Evolutionary conservation across 192 early-diverging fungal species (phyloP).

Genomic region (Backusella circina): DNA sequence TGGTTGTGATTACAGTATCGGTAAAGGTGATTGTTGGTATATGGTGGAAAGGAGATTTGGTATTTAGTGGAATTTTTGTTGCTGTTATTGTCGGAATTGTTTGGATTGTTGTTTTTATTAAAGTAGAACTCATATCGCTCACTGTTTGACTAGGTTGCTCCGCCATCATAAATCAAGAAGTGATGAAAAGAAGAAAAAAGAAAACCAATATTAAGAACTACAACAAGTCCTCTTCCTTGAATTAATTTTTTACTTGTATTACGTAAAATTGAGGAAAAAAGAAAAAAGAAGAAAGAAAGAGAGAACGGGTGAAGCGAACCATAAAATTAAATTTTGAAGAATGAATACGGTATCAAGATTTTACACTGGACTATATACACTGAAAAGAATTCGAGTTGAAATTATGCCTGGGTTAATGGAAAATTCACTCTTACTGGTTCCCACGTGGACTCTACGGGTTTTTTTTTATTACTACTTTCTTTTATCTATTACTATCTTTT

Average conservation of each 20-base stretch:
- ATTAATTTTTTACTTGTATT: neutral
- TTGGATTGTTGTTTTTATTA: neutral
- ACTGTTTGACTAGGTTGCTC: neutral
- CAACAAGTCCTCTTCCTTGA: neutral
- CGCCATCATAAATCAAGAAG: neutral
- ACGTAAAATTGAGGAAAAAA: neutral
- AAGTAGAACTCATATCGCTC: neutral
- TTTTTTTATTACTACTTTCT: neutral
- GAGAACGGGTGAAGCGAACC: neutral
- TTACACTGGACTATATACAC: conserved; percentile 8
- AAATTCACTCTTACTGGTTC: neutral
- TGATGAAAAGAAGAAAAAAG: neutral
- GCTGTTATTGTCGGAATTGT: neutral
- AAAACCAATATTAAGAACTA: neutral
- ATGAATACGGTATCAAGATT: conserved; percentile 4
- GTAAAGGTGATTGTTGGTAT: neutral
- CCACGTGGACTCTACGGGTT: neutral
- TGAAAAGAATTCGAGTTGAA: conserved; percentile 8
- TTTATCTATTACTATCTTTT: neutral
- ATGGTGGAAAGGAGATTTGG: neutral
- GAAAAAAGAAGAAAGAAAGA: neutral
- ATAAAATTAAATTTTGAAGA: conserved; percentile 7
- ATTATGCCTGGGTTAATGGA: conserved; percentile 5
- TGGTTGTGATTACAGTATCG: neutral
- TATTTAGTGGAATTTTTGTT: neutral